These are phyloP conservation scores for Candida maltosa DNA, from an alignment of 805 yeast species.

Conservation along the genomic window DNA sequence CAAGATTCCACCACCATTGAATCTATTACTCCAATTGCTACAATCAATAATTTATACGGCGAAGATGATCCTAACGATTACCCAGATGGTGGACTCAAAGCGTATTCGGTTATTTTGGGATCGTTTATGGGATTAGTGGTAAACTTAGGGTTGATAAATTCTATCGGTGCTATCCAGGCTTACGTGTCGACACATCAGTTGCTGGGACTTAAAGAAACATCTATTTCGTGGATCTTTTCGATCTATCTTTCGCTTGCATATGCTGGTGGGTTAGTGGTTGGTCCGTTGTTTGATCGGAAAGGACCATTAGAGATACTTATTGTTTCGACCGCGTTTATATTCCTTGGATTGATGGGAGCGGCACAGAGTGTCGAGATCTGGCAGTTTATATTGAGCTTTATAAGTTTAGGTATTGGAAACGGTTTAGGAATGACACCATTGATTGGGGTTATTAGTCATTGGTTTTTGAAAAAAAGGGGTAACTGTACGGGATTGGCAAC, in stretches of 20 bases:
- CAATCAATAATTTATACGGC: background rate
- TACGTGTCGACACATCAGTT: slow-evolving; percentile 57
- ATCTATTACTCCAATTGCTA: slow-evolving; percentile 1
- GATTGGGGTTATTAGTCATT: slow-evolving; percentile 61
- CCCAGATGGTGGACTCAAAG: slow-evolving; percentile 56
- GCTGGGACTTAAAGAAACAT: slow-evolving; percentile 38
- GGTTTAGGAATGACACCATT: slow-evolving; percentile 61
- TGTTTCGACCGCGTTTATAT: slow-evolving; percentile 39
- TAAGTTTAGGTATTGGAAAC: slow-evolving; percentile 56
- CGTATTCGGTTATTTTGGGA: slow-evolving; percentile 41
- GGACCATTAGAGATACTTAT: slow-evolving; percentile 49
- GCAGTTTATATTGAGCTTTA: slow-evolving; percentile 60
- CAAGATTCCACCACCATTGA: background rate
- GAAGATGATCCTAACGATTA: slow-evolving; percentile 14
- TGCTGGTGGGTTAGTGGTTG: slow-evolving; percentile 48
- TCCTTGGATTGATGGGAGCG: slow-evolving; percentile 51
- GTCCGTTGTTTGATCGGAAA: slow-evolving; percentile 60
- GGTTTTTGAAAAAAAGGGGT: slow-evolving; percentile 60
- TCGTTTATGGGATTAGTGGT: background rate
- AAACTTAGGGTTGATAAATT: background rate
- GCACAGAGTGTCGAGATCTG: slow-evolving; percentile 52
- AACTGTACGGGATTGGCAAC: slow-evolving; percentile 56
- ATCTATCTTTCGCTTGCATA: slow-evolving; percentile 49
- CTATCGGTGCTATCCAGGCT: slow-evolving; percentile 59
- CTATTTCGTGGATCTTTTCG: slow-evolving; percentile 66